Conservation (phyloP, 2,329 filamentous ascomycete species). For the Stagonosporopsis vannaccii region DNA sequence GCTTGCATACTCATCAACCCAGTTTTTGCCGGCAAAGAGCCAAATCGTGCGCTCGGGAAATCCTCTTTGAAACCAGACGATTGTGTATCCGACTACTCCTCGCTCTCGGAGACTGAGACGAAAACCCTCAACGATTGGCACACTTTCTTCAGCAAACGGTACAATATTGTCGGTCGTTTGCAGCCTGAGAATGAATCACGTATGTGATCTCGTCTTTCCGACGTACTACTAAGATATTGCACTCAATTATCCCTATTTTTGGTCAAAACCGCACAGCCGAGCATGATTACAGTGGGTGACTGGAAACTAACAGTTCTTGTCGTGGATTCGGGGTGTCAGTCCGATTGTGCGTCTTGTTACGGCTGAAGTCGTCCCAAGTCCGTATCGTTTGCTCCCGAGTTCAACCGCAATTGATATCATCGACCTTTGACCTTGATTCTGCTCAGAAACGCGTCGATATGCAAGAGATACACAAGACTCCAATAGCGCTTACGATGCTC, state of each 20-base stretch:
- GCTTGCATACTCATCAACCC: not conserved
- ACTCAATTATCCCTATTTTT: not conserved
- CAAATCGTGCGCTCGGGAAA: conserved; percentile 87
- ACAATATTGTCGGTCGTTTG: conserved; percentile 78
- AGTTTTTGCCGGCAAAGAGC: conserved; percentile 97
- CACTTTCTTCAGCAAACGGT: conserved; percentile 95
- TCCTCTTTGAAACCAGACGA: conserved; percentile 88
- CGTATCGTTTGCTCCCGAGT: not conserved
- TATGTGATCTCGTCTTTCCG: conserved; percentile 16
- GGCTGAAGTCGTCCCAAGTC: not conserved
- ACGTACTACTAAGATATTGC: not conserved
- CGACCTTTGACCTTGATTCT: not conserved
- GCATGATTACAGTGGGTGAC: not conserved
- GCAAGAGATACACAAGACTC: not conserved
- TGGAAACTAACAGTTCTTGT: not conserved
- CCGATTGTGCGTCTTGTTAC: not conserved
- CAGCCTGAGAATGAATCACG: conserved; percentile 29
- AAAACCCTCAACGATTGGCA: conserved; percentile 88
- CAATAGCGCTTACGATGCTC: not conserved
- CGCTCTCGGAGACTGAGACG: conserved; percentile 85
- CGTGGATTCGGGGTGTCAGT: not conserved
- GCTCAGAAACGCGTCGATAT: not conserved
- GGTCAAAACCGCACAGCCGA: not conserved
- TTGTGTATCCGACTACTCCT: conserved; percentile 79
- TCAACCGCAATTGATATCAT: not conserved